These are phyloP conservation scores for Glebionis coronaria DNA, from an alignment of 129 eudicot species.

Conservation along the genomic window DNA sequence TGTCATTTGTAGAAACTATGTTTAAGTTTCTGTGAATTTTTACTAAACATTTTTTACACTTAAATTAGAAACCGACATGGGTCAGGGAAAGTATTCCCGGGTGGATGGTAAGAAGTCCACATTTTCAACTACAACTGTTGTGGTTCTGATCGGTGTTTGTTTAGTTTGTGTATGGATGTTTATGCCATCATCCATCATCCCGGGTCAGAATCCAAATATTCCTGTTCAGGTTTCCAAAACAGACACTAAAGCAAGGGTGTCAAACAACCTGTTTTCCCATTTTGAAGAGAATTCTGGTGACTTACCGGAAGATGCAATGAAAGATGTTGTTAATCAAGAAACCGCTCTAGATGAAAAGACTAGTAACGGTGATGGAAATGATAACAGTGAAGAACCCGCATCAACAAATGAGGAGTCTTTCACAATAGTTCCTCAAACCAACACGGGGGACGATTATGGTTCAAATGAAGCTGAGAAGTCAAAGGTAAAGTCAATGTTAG, in stretches of 20 bases:
- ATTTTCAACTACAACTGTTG: conserved; percentile 29
- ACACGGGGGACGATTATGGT: conserved; percentile 16
- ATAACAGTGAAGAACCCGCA: conserved; percentile 9
- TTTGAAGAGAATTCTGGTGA: conserved; percentile 53
- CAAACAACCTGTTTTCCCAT: conserved; percentile 26
- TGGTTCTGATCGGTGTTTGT: conserved; percentile 32
- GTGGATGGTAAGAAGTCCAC: conserved; percentile 47
- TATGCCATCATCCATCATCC: conserved; percentile 33
- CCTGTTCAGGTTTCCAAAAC: conserved; percentile 23
- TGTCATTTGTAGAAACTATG: not conserved
- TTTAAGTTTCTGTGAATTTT: not conserved
- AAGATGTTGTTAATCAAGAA: conserved; percentile 25
- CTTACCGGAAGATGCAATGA: conserved; percentile 35
- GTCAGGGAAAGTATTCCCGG: conserved; percentile 36
- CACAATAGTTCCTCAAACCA: not conserved
- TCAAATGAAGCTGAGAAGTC: conserved; percentile 17
- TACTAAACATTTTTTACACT: conserved; percentile 10
- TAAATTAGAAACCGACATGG: conserved; percentile 26
- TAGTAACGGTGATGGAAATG: conserved; percentile 7
- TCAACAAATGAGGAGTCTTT: conserved; percentile 24
- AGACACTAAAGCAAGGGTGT: conserved; percentile 24
- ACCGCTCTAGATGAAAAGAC: conserved; percentile 15
- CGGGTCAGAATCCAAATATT: conserved; percentile 29
- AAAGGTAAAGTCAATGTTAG: not conserved
- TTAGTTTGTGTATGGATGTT: conserved; percentile 47